phyloP scores from a whole-genome alignment of 345 rosid genomes.

The Populus simonii region DNA sequence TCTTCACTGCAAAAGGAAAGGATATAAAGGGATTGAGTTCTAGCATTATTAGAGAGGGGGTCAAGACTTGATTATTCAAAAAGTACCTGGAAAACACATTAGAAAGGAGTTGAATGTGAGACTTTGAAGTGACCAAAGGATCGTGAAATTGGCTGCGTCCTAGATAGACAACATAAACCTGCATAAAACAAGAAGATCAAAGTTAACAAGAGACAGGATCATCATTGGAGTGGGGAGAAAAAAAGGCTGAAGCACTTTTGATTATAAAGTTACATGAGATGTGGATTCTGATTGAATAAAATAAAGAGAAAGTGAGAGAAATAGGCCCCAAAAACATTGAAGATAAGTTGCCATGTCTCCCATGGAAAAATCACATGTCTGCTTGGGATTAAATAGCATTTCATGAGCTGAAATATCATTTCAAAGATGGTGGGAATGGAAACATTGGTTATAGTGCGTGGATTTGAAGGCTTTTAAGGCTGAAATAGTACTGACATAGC shows the following conservation, averaged over 20 bases:
- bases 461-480: conserved; percentile 30
- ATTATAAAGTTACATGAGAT: conserved; percentile 28
- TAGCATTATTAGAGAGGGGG: not conserved
- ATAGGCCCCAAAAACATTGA: conserved; percentile 32
- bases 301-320: conserved; percentile 32
- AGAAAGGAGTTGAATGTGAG: conserved; percentile 54
- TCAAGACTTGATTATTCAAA: not conserved
- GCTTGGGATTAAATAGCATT: conserved; percentile 35
- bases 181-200: conserved; percentile 15
- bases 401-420: conserved; percentile 6
- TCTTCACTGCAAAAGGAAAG: conserved; percentile 36
- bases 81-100: conserved; percentile 50
- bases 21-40: not conserved
- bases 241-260: not conserved
- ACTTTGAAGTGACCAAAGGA: conserved; percentile 34
- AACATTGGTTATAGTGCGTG: conserved; percentile 27
- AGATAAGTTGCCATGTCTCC: conserved; percentile 33
- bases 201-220: conserved; percentile 1
- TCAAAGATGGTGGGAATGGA: conserved; percentile 5
- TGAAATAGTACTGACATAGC: conserved; percentile 31
- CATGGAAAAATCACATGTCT: conserved; percentile 18
- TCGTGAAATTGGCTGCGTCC: conserved; percentile 41
- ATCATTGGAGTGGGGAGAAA: not conserved
- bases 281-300: conserved; percentile 24
- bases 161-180: conserved; percentile 70